Evolutionary conservation across 176 grass and related monocot genomes (phyloP).

Genomic region (Tillandsia fasciculata): DNA sequence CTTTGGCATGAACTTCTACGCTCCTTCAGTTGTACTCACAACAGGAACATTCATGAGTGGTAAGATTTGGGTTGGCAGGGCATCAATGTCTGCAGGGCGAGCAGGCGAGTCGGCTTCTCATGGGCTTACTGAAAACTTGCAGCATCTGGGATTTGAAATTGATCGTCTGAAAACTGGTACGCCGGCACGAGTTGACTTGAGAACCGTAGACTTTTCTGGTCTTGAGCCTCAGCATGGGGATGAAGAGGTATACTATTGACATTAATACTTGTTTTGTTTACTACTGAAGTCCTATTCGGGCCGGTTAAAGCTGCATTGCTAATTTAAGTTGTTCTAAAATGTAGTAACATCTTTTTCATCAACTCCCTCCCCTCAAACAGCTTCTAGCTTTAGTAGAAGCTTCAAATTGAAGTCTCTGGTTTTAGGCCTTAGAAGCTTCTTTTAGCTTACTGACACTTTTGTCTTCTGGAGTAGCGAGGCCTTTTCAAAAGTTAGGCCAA

Average conservation of each 20-base stretch:
- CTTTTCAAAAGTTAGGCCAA: not conserved
- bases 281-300: too few species aligned
- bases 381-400: too few species aligned
- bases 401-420: too few species aligned
- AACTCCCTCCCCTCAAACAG: too few species aligned
- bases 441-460: too few species aligned
- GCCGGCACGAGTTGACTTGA: conserved; percentile 71
- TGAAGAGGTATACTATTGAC: conserved; percentile 60
- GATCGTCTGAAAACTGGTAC: conserved; percentile 89
- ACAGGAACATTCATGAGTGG: conserved; percentile 96
- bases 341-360: too few species aligned
- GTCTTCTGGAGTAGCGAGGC: too few species aligned
- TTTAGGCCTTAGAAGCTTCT: too few species aligned
- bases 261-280: not conserved
- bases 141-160: conserved; percentile 79
- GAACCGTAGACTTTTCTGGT: conserved; percentile 74
- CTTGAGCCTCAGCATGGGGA: conserved; percentile 86
- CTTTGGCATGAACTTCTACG: conserved; percentile 86
- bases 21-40: conserved; percentile 85
- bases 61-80: conserved; percentile 96
- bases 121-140: conserved; percentile 92
- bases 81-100: conserved; percentile 91
- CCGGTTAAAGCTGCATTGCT: too few species aligned
- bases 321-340: too few species aligned
- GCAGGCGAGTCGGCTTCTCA: conserved; percentile 91